Base-by-base conservation (phyloP, 805 yeast species). In the Saccharomyces mikatae region DNA sequence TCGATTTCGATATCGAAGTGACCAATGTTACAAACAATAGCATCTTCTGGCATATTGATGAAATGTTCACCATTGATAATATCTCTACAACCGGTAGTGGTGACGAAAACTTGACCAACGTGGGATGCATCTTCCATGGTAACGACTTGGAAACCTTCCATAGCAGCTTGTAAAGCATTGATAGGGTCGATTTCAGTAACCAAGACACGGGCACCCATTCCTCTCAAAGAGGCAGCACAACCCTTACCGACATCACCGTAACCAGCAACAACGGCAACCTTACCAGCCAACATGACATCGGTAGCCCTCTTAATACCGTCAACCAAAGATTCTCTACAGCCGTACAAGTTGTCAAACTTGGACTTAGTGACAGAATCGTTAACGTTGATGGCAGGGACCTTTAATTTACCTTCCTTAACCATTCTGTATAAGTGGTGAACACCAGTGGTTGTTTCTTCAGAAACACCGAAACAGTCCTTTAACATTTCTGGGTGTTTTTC, bases 161-260 rank as follows among this genome's bases (percentile, higher is more conserved):
- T 97, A 67, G 98, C 97, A 66, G 99, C 99, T 82, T 92, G 99
- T 71, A 92, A 82, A 66, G 99, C 99, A 76, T 92, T 92, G 80
- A 92, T 92, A 72, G 99, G 99, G 78, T 92, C 99, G 70, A 92
- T 80, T 82, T 92, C 99, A 66, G 98, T 87, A 71, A 92, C 90
- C 64, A 94, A 82, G 68, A 92, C 99, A 77, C 97, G 88, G 64
- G 99, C 97, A 81, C 99, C 99, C 97, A 92, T 91, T 73, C 95
- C 91, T 79, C 89, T 86, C 71, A 94, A 84, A 63, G 99, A 96
- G 89, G 90, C 87, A 75, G 97, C 97, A 84, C 99, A 92, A 76
- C 99, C 99, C 81, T 92, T 92, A 81, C 99, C 99, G 72, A 92
- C 99, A 74, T 92, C 99, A 84, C 99, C 99, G 81, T 85, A 92